phyloP scores from a whole-genome alignment of 257 asterid genomes.

The Solanum corneliomulleri region DNA sequence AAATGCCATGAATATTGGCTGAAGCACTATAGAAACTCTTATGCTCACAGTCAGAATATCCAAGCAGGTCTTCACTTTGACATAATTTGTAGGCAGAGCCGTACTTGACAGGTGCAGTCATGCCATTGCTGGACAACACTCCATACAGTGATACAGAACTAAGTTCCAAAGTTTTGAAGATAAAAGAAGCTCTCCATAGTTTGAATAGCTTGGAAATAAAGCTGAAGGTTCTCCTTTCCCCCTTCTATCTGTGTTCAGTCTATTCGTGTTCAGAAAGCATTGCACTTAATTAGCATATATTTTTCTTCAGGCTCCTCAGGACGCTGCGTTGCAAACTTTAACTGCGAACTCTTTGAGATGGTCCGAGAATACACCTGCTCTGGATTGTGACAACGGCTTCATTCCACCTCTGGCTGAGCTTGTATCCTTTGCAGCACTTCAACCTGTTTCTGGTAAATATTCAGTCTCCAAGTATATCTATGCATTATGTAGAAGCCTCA shows the following conservation, averaged over 20 bases:
- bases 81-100: constrained; percentile 52
- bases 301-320: constrained; percentile 44
- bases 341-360: constrained; percentile 51
- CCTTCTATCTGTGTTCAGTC: neutral
- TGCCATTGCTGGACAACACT: constrained; percentile 41
- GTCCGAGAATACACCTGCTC: constrained; percentile 46
- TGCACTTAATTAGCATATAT: neutral
- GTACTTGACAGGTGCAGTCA: constrained; percentile 55
- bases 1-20: neutral
- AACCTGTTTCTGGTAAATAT: constrained; percentile 53
- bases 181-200: constrained; percentile 52
- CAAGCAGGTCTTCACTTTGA: constrained; percentile 11
- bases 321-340: constrained; percentile 57
- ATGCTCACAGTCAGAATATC: neutral
- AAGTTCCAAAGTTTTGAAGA: constrained; percentile 30
- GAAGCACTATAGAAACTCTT: neutral
- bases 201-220: constrained; percentile 74
- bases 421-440: constrained; percentile 66
- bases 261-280: neutral
- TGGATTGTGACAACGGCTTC: constrained; percentile 32
- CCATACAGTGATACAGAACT: constrained; percentile 20
- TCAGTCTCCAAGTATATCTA: neutral
- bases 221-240: constrained; percentile 50
- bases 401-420: constrained; percentile 56
- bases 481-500: neutral